Evolutionary conservation across 73 alveolate genomes (phyloP).

Genomic region (Symbiodinium natans): DNA sequence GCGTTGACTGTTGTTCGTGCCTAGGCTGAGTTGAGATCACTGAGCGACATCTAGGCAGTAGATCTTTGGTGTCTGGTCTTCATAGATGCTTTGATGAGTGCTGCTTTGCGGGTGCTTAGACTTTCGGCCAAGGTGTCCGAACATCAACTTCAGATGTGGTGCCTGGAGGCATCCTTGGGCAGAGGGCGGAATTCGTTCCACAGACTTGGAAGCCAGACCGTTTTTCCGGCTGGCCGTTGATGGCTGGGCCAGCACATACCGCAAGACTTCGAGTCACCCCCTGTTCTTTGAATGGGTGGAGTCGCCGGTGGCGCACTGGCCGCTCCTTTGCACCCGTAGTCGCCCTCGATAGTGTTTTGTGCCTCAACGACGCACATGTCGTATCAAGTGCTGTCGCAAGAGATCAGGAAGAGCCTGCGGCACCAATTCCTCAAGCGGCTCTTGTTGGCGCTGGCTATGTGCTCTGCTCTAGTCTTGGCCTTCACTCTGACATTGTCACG

Average conservation of each 20-base stretch:
- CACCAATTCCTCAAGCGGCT: constrained; percentile 28
- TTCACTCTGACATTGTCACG: constrained; percentile 47
- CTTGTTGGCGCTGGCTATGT: neutral
- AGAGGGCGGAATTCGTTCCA: constrained; percentile 90
- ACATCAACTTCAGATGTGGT: constrained; percentile 61
- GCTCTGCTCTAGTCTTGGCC: neutral
- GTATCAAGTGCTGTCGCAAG: too few species aligned
- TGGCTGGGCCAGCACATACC: constrained; percentile 77
- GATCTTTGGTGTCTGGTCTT: too few species aligned
- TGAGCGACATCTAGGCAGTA: too few species aligned
- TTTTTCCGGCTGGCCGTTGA: constrained; percentile 80
- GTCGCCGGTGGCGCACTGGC: constrained; percentile 84
- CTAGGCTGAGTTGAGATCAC: neutral
- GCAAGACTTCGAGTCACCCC: constrained; percentile 76
- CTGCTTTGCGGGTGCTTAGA: neutral
- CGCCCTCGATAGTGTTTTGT: too few species aligned
- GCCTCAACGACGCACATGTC: too few species aligned
- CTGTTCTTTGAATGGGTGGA: constrained; percentile 88
- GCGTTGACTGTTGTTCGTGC: constrained; percentile 9
- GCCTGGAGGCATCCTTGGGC: constrained; percentile 82
- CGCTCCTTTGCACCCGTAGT: neutral
- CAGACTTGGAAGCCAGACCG: constrained; percentile 77
- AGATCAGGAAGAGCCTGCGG: constrained; percentile 70
- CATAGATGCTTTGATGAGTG: constrained; percentile 1
- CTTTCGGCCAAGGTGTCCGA: neutral